phyloP scores from a whole-genome alignment of 305 asterid species.

The Fraxinus albicans region DNA sequence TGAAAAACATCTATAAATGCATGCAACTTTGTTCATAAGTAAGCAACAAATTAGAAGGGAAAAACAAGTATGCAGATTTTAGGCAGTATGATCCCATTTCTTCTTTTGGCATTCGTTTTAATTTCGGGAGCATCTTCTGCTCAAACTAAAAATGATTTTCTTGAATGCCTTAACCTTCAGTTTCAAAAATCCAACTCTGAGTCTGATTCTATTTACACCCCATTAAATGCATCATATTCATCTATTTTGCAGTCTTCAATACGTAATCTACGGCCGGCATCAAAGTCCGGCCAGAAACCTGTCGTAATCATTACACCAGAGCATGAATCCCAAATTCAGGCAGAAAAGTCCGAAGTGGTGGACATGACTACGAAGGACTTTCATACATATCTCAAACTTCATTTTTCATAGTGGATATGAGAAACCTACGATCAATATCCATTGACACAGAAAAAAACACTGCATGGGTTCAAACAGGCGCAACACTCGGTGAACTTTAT shows the following conservation, averaged over 20 bases:
- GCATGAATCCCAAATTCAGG: constrained; percentile 28
- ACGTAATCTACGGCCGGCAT: constrained; percentile 12
- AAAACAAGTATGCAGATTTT: background rate
- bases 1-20: background rate
- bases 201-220: background rate
- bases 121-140: constrained; percentile 15
- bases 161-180: constrained; percentile 22
- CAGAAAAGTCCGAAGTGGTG: background rate
- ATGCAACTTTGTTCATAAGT: background rate
- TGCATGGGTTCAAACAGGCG: background rate
- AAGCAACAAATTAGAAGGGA: background rate
- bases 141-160: constrained; percentile 17
- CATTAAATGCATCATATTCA: background rate
- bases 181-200: background rate
- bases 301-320: constrained; percentile 30
- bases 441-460: background rate
- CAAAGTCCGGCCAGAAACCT: constrained; percentile 17
- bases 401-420: constrained; percentile 20
- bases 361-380: background rate
- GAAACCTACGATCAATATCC: background rate
- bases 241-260: background rate
- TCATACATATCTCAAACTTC: constrained; percentile 6
- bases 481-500: background rate
- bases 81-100: background rate
- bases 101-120: constrained; percentile 7